Conservation (phyloP, 345 rosid genomes). For the Rhodamnia argentea region DNA sequence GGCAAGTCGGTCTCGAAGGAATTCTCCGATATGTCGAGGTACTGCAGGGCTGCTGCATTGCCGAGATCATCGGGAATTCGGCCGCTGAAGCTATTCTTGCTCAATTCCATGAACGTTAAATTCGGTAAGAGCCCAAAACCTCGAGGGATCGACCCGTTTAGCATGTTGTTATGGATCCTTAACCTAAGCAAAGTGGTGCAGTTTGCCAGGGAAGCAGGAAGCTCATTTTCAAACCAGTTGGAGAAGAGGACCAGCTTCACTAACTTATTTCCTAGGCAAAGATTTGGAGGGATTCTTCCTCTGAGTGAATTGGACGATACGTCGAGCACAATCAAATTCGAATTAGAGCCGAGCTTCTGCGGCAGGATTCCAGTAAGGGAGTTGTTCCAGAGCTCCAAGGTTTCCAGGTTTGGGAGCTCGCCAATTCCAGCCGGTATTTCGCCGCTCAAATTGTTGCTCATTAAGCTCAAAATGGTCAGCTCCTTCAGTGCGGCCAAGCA, state of each 20-base stretch:
- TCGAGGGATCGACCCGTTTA: slow-evolving; percentile 60
- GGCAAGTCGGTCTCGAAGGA: slow-evolving; percentile 42
- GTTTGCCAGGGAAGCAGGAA: slow-evolving; percentile 45
- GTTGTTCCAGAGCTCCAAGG: slow-evolving; percentile 66
- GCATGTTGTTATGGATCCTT: slow-evolving; percentile 51
- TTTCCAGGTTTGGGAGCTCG: slow-evolving; percentile 53
- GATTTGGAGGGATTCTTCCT: slow-evolving; percentile 70
- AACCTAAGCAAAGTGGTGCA: slow-evolving; percentile 60
- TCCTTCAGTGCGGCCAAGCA: slow-evolving; percentile 39
- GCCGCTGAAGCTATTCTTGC: slow-evolving; percentile 57
- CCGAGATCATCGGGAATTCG: slow-evolving; percentile 63
- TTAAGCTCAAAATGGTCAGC: slow-evolving; percentile 52
- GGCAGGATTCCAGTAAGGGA: slow-evolving; percentile 70
- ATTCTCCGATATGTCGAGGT: slow-evolving; percentile 66
- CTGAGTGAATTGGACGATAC: slow-evolving; percentile 67
- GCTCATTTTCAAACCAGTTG: slow-evolving; percentile 37
- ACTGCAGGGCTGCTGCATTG: slow-evolving; percentile 43
- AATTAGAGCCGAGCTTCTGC: slow-evolving; percentile 62
- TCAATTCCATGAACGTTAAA: slow-evolving; percentile 57
- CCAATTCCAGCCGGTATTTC: slow-evolving; percentile 59
- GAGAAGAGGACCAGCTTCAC: slow-evolving; percentile 87
- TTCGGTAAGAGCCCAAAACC: slow-evolving; percentile 59
- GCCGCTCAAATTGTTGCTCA: slow-evolving; percentile 50
- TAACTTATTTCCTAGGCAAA: slow-evolving; percentile 65
- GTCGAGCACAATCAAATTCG: slow-evolving; percentile 46